A percentile compares a stretch with the other conserved stretches of the same genome.
Evolutionary conservation across 768 basidiomycete genomes (phyloP).

Genomic region (Podaxis sp.): DNA sequence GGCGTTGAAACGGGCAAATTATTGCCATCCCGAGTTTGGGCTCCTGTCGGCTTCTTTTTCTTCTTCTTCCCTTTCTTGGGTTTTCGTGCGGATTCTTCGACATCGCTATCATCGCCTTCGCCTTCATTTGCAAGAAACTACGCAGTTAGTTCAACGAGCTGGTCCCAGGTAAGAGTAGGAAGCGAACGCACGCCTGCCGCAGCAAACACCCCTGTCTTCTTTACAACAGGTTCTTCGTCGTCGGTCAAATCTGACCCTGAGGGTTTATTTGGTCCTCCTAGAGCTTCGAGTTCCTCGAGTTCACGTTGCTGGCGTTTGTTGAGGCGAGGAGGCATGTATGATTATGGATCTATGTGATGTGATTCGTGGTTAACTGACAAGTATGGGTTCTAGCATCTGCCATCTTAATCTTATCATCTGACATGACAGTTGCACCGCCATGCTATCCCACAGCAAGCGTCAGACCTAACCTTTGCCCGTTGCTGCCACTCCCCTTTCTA

Average conservation of each 20-base stretch:
- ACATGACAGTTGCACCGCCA: too few species aligned
- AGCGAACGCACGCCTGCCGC: not conserved
- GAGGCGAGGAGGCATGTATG: constrained; percentile 62
- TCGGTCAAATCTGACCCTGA: constrained; percentile 29
- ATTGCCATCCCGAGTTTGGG: not conserved
- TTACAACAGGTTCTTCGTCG: constrained; percentile 27
- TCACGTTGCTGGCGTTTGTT: constrained; percentile 89
- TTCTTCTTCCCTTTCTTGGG: constrained; percentile 37
- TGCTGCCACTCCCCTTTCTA: too few species aligned
- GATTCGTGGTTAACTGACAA: too few species aligned
- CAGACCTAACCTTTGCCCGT: too few species aligned
- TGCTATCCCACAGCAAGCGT: too few species aligned
- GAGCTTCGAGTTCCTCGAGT: constrained; percentile 71
- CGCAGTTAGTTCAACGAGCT: not conserved
- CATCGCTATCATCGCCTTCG: not conserved
- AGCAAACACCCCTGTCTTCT: constrained; percentile 1
- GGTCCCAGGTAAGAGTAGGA: not conserved
- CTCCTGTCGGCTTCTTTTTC: constrained; percentile 31
- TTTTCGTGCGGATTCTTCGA: not conserved
- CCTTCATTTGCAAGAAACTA: not conserved
- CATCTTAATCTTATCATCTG: too few species aligned
- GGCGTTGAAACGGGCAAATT: not conserved
- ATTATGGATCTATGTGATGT: not conserved
- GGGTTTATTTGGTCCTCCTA: constrained; percentile 26
- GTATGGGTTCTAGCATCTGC: too few species aligned